Percentiles rank a stretch among this genome's conserved stretches.
Conservation (phyloP, 176 grass and related monocot genomes). For the Phragmites australis region DNA sequence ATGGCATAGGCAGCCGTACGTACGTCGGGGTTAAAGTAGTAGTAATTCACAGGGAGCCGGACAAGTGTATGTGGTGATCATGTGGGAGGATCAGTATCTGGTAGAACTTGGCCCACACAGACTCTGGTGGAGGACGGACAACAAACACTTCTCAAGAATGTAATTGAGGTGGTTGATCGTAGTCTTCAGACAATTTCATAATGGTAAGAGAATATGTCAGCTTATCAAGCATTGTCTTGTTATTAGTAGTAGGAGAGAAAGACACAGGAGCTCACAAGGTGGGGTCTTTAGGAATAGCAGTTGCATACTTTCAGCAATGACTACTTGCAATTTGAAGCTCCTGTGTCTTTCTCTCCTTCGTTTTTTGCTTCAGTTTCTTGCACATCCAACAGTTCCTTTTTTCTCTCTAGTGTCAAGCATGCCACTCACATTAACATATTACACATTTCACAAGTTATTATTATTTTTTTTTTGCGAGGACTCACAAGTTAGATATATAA, state of each 20-base stretch:
- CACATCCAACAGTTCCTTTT: background rate
- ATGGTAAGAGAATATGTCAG: conserved; percentile 31
- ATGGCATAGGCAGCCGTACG: too few species aligned
- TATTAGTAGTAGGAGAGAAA: conserved; percentile 9
- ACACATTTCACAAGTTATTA: background rate
- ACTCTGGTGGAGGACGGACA: conserved; percentile 10
- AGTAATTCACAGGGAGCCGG: background rate
- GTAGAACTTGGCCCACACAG: conserved; percentile 7
- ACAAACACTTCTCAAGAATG: conserved; percentile 1
- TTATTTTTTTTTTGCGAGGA: too few species aligned
- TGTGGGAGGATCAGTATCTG: conserved; percentile 38
- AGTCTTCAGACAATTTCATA: conserved; percentile 33
- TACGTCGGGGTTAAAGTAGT: too few species aligned
- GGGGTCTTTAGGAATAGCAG: background rate
- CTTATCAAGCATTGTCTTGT: conserved; percentile 22
- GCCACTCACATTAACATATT: too few species aligned
- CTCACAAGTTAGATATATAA: too few species aligned
- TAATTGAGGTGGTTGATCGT: conserved; percentile 20
- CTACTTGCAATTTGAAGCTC: background rate
- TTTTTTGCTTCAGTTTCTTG: background rate
- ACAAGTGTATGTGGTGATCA: conserved; percentile 40
- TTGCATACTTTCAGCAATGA: background rate
- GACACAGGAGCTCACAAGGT: background rate
- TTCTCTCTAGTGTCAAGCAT: background rate
- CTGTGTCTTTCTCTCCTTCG: background rate